phyloP scores from a whole-genome alignment of 1,284 basidiomycete species.

The Ustilago shanxiensis region DNA sequence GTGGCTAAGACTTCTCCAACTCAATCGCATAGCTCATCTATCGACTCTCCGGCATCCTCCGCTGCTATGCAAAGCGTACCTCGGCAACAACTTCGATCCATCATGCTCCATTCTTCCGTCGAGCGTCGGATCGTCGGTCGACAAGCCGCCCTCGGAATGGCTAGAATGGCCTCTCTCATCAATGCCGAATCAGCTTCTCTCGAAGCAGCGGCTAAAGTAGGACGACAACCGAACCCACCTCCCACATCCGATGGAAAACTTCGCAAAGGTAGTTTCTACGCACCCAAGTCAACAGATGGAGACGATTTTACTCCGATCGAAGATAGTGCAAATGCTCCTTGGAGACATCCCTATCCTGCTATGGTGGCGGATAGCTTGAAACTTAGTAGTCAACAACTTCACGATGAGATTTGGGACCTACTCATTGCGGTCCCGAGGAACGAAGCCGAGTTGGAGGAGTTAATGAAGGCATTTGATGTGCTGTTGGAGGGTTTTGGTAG shows the following conservation, averaged over 20 bases:
- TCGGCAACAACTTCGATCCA: slow-evolving; percentile 17
- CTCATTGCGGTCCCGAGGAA: slow-evolving; percentile 38
- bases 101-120: slow-evolving; percentile 32
- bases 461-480: slow-evolving; percentile 39
- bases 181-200: slow-evolving; percentile 38
- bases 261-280: slow-evolving; percentile 37
- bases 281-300: not conserved
- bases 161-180: slow-evolving; percentile 28
- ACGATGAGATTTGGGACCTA: slow-evolving; percentile 53
- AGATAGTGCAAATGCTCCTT: slow-evolving; percentile 43
- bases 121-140: slow-evolving; percentile 37
- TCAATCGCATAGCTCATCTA: not conserved
- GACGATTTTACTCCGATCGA: slow-evolving; percentile 36
- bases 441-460: slow-evolving; percentile 23
- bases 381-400: slow-evolving; percentile 31
- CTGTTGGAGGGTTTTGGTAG: slow-evolving; percentile 39
- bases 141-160: slow-evolving; percentile 36
- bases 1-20: not conserved
- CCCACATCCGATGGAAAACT: slow-evolving; percentile 19
- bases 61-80: not conserved
- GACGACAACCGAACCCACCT: slow-evolving; percentile 11
- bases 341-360: slow-evolving; percentile 49
- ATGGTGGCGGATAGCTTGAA: slow-evolving; percentile 47
- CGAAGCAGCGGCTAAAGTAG: slow-evolving; percentile 22
- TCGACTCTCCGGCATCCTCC: slow-evolving; percentile 8